phyloP scores from a whole-genome alignment of 1,139 yeast species.

The Scheffersomyces quercinus region DNA sequence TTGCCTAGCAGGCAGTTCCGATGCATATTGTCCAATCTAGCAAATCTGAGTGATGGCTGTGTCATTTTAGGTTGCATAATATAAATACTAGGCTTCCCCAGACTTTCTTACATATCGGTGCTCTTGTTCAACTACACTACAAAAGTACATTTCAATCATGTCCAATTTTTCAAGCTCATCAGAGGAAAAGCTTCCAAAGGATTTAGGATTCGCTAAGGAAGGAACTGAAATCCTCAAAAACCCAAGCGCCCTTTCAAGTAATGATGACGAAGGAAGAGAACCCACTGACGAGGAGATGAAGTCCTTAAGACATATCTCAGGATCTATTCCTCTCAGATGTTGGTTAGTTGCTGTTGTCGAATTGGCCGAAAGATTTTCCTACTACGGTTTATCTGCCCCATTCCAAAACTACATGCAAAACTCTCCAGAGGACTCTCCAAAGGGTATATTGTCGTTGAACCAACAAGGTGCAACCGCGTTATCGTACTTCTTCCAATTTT shows the following conservation, averaged over 20 bases:
- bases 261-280: slow-evolving; percentile 14
- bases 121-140: neutral
- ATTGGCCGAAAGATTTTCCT: slow-evolving; percentile 22
- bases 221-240: neutral
- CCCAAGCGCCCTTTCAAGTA: neutral
- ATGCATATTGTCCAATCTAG: too few species aligned
- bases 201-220: neutral
- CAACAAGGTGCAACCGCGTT: slow-evolving; percentile 42
- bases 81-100: neutral
- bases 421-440: slow-evolving; percentile 42
- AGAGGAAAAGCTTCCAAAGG: neutral
- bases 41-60: too few species aligned
- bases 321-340: slow-evolving; percentile 21
- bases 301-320: slow-evolving; percentile 20
- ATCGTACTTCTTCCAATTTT: slow-evolving; percentile 22
- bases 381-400: slow-evolving; percentile 54
- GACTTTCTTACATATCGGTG: too few species aligned
- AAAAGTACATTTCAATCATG: neutral
- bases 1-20: too few species aligned
- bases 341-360: slow-evolving; percentile 24
- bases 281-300: slow-evolving; percentile 20
- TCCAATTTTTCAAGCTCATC: neutral
- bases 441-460: slow-evolving; percentile 66
- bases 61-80: neutral
- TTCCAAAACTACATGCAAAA: slow-evolving; percentile 76